These are phyloP conservation scores for Tolypocladium ovalisporum DNA, from an alignment of 2,329 filamentous ascomycete genomes.

Conservation along the genomic window DNA sequence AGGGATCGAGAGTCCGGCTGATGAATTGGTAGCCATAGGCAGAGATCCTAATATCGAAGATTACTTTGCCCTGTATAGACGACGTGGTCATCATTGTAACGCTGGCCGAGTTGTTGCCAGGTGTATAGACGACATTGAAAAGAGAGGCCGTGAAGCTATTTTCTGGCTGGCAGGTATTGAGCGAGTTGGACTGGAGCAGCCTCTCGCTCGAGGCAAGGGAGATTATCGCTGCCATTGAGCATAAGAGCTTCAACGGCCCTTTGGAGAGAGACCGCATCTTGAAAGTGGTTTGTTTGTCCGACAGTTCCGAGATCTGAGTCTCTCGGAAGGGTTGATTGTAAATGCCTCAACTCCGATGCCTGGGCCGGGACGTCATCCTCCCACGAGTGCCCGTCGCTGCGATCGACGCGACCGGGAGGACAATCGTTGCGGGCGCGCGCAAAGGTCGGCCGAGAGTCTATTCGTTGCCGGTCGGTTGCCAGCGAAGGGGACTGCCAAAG, in stretches of 20 bases:
- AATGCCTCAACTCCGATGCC: background rate
- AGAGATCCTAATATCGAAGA: background rate
- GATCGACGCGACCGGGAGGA: too few relatives aligned
- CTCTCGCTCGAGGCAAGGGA: background rate
- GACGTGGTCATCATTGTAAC: background rate
- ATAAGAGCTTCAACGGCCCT: background rate
- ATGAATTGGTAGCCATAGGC: background rate
- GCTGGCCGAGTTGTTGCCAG: background rate
- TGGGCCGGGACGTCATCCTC: background rate
- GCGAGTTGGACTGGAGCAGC: background rate
- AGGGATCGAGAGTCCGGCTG: background rate
- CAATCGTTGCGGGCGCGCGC: background rate
- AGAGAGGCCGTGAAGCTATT: background rate
- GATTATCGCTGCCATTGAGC: background rate
- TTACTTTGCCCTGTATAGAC: background rate
- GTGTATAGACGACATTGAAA: background rate
- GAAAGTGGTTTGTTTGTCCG: background rate
- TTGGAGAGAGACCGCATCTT: background rate
- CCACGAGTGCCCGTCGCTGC: background rate
- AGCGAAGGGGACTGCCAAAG: background rate
- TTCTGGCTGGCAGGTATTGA: background rate
- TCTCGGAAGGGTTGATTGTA: background rate
- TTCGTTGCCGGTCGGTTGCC: background rate
- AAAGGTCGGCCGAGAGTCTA: background rate
- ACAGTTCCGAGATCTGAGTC: background rate